phyloP scores from a whole-genome alignment of 2,329 filamentous ascomycete species.

The Pyricularia sp. region DNA sequence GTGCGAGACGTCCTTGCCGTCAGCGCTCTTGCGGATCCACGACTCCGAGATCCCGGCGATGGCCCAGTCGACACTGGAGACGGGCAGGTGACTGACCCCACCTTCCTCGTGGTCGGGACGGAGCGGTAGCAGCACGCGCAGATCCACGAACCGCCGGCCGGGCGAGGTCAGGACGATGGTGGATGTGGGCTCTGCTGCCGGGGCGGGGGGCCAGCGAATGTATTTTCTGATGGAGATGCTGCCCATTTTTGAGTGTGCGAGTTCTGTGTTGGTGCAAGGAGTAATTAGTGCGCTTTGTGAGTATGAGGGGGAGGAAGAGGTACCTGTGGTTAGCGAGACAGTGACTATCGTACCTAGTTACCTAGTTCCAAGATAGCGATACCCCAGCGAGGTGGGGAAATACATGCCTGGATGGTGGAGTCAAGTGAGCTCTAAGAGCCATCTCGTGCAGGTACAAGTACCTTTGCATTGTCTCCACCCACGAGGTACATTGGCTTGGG shows the following conservation, averaged over 20 bases:
- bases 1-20: constrained; percentile 19
- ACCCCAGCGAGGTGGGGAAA: neutral
- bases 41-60: constrained; percentile 48
- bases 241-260: constrained; percentile 19
- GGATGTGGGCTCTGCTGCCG: constrained; percentile 48
- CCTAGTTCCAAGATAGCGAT: too few species aligned
- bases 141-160: constrained; percentile 47
- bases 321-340: neutral
- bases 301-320: neutral
- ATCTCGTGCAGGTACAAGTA: neutral
- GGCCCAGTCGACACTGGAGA: constrained; percentile 49
- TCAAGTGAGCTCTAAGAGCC: too few species aligned
- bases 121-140: constrained; percentile 36
- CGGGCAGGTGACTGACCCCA: neutral
- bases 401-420: neutral
- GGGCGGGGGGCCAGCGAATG: constrained; percentile 47
- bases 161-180: constrained; percentile 57
- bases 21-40: constrained; percentile 15
- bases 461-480: neutral
- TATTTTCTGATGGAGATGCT: constrained; percentile 48
- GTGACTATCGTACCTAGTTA: neutral
- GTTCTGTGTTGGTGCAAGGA: neutral
- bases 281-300: neutral
- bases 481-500: neutral
- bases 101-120: constrained; percentile 1